phyloP scores from a whole-genome alignment of 169 alveolate species.

The Theileria equi region DNA sequence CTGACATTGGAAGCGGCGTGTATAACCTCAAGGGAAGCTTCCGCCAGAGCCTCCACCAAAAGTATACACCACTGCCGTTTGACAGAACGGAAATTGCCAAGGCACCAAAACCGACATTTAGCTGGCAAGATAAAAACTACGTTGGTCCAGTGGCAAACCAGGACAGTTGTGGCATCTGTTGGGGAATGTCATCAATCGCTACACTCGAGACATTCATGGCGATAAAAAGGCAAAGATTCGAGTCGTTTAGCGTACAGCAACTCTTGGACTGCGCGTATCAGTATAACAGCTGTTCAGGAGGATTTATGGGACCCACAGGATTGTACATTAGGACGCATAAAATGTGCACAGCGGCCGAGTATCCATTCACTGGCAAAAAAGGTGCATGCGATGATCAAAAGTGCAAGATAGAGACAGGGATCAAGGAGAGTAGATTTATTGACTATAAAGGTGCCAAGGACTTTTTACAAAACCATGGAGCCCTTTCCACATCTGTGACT shows the following conservation, averaged over 20 bases:
- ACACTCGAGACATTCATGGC: slow-evolving; percentile 69
- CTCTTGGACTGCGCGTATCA: slow-evolving; percentile 77
- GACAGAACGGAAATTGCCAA: no score
- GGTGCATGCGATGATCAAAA: slow-evolving; percentile 35
- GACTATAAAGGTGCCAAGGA: slow-evolving; percentile 27
- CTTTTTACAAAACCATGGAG: slow-evolving; percentile 63
- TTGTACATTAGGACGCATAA: slow-evolving; percentile 67
- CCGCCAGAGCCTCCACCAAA: no score
- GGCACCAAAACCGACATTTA: no score
- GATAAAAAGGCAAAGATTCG: slow-evolving; percentile 20
- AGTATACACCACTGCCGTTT: no score
- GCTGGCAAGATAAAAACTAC: no score
- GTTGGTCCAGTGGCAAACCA: slow-evolving; percentile 75
- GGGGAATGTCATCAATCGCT: slow-evolving; percentile 82
- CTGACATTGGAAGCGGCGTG: no score
- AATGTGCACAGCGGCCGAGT: slow-evolving; percentile 60
- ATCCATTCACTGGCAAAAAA: slow-evolving; percentile 68
- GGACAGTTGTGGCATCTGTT: slow-evolving; percentile 81
- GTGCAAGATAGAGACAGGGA: slow-evolving; percentile 22
- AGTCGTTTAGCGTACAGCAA: slow-evolving; percentile 78
- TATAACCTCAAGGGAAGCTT: no score
- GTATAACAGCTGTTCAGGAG: slow-evolving; percentile 79
- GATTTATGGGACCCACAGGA: slow-evolving; percentile 72
- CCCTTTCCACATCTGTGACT: slow-evolving; percentile 83
- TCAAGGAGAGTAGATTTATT: not conserved